Conservation (phyloP, 768 basidiomycete genomes). For the Candolleomyces eurysporus region DNA sequence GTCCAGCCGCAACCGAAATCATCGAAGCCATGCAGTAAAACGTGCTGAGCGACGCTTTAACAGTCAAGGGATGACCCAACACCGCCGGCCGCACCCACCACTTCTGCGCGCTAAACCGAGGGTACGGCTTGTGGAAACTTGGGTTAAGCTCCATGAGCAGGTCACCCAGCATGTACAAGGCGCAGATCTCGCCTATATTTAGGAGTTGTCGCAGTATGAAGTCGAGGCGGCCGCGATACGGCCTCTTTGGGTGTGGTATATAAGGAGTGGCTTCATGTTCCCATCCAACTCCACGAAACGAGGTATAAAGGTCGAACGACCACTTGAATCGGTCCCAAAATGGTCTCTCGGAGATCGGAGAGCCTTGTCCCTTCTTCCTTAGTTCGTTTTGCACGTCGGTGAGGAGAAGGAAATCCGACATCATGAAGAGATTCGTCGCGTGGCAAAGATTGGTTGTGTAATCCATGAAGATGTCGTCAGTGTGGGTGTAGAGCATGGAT, state of each 20-base stretch:
- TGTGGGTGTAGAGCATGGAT: conserved; percentile 11
- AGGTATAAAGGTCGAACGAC: background rate
- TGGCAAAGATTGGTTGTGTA: background rate
- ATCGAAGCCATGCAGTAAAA: background rate
- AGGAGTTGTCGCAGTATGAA: background rate
- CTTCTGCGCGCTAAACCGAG: background rate
- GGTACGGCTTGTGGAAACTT: background rate
- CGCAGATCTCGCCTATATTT: background rate
- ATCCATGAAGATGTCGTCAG: conserved; percentile 8
- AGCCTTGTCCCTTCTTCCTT: background rate
- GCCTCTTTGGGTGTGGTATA: background rate
- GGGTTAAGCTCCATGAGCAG: background rate
- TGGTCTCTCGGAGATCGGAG: background rate
- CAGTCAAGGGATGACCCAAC: background rate
- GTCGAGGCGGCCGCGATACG: background rate
- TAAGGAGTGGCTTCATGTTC: background rate
- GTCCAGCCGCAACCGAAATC: background rate
- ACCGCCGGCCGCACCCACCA: background rate
- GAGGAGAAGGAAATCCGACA: conserved; percentile 2
- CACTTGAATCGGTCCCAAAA: background rate
- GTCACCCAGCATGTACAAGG: background rate
- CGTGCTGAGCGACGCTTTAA: background rate
- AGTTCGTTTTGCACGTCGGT: background rate
- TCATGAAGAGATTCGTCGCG: conserved; percentile 1
- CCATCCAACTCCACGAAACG: background rate